Conservation (phyloP, 1,284 basidiomycete genomes). For the Heterobasidion annosum region DNA sequence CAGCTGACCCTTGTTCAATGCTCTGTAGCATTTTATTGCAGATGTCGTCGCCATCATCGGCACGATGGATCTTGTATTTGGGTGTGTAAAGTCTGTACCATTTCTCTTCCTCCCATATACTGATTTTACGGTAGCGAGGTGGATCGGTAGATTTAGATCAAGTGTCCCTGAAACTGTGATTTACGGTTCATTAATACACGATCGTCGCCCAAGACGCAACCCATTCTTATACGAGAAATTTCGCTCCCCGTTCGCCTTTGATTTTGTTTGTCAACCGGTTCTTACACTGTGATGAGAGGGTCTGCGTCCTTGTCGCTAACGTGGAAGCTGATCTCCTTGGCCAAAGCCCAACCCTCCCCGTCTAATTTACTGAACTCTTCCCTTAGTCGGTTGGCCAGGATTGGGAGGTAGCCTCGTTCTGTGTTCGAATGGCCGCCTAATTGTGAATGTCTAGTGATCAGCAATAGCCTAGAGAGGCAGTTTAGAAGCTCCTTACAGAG, state of each 20-base stretch:
- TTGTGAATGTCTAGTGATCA: neutral
- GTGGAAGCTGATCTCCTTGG: slow-evolving; percentile 34
- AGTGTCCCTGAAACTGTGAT: neutral
- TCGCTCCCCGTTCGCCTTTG: no score
- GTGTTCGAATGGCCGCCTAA: slow-evolving; percentile 65
- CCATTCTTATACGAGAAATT: neutral
- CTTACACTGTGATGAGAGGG: slow-evolving; percentile 47
- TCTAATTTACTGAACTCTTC: slow-evolving; percentile 19
- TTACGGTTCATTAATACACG: neutral
- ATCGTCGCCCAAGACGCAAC: neutral
- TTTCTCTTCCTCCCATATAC: neutral
- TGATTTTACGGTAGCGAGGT: slow-evolving; percentile 25
- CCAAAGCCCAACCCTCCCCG: slow-evolving; percentile 9
- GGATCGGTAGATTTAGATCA: slow-evolving; percentile 23
- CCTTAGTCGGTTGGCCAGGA: slow-evolving; percentile 53
- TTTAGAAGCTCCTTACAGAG: slow-evolving; percentile 41
- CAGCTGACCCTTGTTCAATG: slow-evolving; percentile 14
- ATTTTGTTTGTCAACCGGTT: no score
- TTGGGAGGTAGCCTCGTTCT: slow-evolving; percentile 77
- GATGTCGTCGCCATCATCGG: slow-evolving; percentile 92
- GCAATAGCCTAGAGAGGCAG: neutral
- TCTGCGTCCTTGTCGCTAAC: slow-evolving; percentile 54
- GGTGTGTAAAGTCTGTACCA: slow-evolving; percentile 37
- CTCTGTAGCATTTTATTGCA: slow-evolving; percentile 73
- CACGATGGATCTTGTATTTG: slow-evolving; percentile 86